These are phyloP conservation scores for Metschnikowia dekortorum DNA, from an alignment of 805 yeast genomes.

Conservation along the genomic window DNA sequence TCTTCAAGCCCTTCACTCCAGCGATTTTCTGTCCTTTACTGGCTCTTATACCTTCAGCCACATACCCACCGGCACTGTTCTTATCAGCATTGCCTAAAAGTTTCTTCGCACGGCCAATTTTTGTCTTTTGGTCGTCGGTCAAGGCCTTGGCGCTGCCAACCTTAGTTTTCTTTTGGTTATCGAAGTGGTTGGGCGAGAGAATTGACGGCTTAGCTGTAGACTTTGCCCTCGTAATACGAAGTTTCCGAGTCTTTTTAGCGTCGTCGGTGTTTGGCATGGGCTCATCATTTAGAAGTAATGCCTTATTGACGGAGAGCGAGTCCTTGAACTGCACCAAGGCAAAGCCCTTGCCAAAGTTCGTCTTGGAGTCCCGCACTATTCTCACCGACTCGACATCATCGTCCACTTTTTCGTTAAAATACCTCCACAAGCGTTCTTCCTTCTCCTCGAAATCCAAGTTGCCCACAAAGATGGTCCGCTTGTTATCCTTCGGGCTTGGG, in stretches of 20 bases:
- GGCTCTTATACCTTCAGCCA: conserved; percentile 76
- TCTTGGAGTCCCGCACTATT: conserved; percentile 84
- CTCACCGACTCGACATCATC: conserved; percentile 80
- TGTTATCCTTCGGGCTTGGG: conserved; percentile 81
- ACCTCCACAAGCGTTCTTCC: conserved; percentile 86
- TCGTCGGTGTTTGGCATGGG: conserved; percentile 30
- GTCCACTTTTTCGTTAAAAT: conserved; percentile 48
- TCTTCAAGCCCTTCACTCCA: conserved; percentile 58
- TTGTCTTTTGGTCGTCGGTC: conserved; percentile 66
- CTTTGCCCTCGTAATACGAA: conserved; percentile 67
- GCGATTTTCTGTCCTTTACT: conserved; percentile 56
- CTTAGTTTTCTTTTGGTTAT: conserved; percentile 26
- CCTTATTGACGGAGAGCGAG: conserved; percentile 68
- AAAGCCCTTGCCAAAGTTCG: conserved; percentile 95
- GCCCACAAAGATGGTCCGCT: conserved; percentile 85
- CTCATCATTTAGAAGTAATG: conserved; percentile 71
- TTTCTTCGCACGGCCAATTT: conserved; percentile 73
- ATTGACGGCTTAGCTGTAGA: conserved; percentile 37
- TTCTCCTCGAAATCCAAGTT: conserved; percentile 88
- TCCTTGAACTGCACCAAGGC: conserved; percentile 91
- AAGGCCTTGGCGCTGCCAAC: conserved; percentile 29
- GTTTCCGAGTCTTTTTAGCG: conserved; percentile 46
- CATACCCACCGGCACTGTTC: conserved; percentile 57
- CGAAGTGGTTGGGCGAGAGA: conserved; percentile 42
- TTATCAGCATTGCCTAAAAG: conserved; percentile 78